phyloP scores from a whole-genome alignment of 352 stramenopile species.

The Thalassiosira hispida region DNA sequence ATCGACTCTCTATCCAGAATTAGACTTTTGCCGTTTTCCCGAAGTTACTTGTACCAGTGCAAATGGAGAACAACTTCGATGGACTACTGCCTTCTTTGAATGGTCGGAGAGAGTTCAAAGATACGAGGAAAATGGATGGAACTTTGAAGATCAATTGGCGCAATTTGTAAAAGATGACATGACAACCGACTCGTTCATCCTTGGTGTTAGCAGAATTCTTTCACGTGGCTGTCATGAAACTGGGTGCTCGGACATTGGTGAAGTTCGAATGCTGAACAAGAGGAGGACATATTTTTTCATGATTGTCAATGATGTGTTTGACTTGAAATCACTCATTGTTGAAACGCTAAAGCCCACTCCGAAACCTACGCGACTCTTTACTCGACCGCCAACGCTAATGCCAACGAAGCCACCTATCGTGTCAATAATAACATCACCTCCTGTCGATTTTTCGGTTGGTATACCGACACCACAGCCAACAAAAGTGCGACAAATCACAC shows the following conservation, averaged over 20 bases:
- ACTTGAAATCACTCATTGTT: constrained; percentile 5
- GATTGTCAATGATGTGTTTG: constrained; percentile 44
- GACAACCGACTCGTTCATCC: constrained; percentile 44
- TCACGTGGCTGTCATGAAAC: constrained; percentile 39
- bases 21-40: constrained; percentile 41
- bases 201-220: constrained; percentile 45
- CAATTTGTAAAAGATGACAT: constrained; percentile 49
- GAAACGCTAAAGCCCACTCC: neutral
- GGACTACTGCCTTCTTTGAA: constrained; percentile 45
- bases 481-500: neutral
- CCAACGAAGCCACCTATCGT: too few species aligned
- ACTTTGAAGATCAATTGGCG: constrained; percentile 32
- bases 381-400: neutral
- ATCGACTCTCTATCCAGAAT: constrained; percentile 18
- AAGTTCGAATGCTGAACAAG: constrained; percentile 27
- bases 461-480: neutral
- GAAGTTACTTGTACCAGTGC: constrained; percentile 37
- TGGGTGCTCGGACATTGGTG: constrained; percentile 18
- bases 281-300: constrained; percentile 29
- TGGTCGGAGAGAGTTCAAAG: constrained; percentile 45
- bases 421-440: neutral
- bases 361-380: neutral
- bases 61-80: constrained; percentile 29
- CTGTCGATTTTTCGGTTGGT: neutral
- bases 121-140: constrained; percentile 38